A percentile compares a stretch with the other conserved stretches of the same genome.
Conservation (phyloP, 2,329 filamentous ascomycete genomes). For the Calonectria ilicicola region DNA sequence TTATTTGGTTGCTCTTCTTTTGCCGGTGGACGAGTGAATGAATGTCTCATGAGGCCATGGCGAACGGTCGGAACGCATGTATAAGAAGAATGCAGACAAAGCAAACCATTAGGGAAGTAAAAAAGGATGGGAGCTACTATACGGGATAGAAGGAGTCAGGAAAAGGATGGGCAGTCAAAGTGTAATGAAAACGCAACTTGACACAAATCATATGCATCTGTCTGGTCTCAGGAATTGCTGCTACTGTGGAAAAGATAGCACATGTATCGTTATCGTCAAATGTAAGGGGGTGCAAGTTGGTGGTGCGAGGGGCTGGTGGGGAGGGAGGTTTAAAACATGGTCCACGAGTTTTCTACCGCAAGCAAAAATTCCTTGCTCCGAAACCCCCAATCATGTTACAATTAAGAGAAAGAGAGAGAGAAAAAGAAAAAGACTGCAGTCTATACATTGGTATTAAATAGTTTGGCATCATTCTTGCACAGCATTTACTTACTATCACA, state of each 20-base stretch:
- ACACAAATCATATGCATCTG: not conserved
- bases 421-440: too few relatives aligned
- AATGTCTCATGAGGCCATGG: conserved; percentile 2
- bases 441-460: not conserved
- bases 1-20: not conserved
- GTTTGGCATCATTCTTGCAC: not conserved
- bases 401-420: too few relatives aligned
- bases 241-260: not conserved
- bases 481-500: not conserved
- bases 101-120: not conserved
- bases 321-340: not conserved
- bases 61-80: not conserved
- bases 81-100: conserved; percentile 5
- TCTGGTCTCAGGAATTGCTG: not conserved
- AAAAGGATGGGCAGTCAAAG: conserved; percentile 4
- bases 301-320: not conserved
- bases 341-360: too few relatives aligned
- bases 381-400: too few relatives aligned
- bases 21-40: not conserved
- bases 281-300: not conserved
- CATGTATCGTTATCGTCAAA: not conserved
- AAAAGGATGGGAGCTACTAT: not conserved
- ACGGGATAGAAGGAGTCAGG: not conserved
- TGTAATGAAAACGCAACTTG: not conserved
- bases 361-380: too few relatives aligned